A percentile compares a stretch with the other conserved stretches of the same genome.
Evolutionary conservation across 129 eudicot genomes (phyloP).

Genomic region (Flaveria ramosissima): DNA sequence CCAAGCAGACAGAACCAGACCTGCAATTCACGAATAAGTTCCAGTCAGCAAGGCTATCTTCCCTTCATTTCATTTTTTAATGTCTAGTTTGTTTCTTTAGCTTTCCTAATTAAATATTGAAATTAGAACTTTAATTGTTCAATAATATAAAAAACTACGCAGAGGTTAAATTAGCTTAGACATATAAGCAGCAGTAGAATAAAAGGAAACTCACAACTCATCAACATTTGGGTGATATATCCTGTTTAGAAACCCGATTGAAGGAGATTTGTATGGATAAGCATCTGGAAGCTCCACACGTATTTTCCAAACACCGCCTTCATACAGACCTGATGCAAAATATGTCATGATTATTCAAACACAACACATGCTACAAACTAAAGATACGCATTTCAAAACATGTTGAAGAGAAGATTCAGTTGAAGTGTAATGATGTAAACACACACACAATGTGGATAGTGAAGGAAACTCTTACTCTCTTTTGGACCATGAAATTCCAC

Average conservation of each 20-base stretch:
- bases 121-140: not conserved
- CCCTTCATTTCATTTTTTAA: not conserved
- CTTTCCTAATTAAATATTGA: not conserved
- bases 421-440: no score
- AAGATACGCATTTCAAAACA: not conserved
- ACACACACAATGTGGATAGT: no score
- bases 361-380: not conserved
- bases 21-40: constrained; percentile 42
- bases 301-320: constrained; percentile 90
- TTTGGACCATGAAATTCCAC: constrained; percentile 95
- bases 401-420: not conserved
- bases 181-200: not conserved
- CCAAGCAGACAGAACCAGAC: constrained; percentile 94
- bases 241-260: constrained; percentile 73
- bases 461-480: constrained; percentile 61
- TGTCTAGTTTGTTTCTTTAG: not conserved
- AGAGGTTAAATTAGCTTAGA: not conserved
- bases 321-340: constrained; percentile 61
- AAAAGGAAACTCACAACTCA: constrained; percentile 57
- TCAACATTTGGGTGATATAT: constrained; percentile 86
- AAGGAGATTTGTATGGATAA: constrained; percentile 86
- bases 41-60: constrained; percentile 23
- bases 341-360: not conserved
- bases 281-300: constrained; percentile 84
- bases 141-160: not conserved